phyloP scores from a whole-genome alignment of 768 basidiomycete genomes.

The Lactarius tabidus region DNA sequence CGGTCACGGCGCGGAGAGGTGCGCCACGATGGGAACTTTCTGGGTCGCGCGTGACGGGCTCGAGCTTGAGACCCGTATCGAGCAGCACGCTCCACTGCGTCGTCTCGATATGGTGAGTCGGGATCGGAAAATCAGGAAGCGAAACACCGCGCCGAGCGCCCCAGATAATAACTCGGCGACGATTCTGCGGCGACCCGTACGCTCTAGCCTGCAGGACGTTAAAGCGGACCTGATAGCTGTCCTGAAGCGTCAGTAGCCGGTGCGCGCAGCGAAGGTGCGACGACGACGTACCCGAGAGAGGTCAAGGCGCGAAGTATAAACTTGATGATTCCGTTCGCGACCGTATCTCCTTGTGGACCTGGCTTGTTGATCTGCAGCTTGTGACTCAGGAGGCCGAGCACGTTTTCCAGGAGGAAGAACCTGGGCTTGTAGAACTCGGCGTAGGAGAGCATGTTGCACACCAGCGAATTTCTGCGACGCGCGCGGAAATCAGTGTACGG shows the following conservation, averaged over 20 bases:
- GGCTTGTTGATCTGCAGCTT: constrained; percentile 40
- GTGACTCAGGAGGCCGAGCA: constrained; percentile 54
- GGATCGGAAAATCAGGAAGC: constrained; percentile 61
- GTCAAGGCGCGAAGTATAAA: constrained; percentile 57
- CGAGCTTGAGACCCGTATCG: constrained; percentile 15
- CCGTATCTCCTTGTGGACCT: constrained; percentile 33
- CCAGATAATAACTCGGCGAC: constrained; percentile 64
- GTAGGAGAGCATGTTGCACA: constrained; percentile 67
- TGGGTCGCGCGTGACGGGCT: constrained; percentile 8
- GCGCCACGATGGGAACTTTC: constrained; percentile 37
- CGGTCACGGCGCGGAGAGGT: constrained; percentile 54
- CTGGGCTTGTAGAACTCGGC: constrained; percentile 60
- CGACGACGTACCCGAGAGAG: constrained; percentile 54
- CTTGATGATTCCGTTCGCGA: constrained; percentile 60
- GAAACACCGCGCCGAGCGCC: constrained; percentile 54
- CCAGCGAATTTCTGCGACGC: constrained; percentile 49
- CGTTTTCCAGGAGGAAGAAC: constrained; percentile 73
- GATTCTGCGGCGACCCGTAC: constrained; percentile 69
- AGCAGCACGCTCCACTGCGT: constrained; percentile 15
- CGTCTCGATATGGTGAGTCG: constrained; percentile 49
- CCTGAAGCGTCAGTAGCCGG: not conserved
- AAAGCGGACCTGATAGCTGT: constrained; percentile 63
- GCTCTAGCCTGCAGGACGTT: constrained; percentile 65
- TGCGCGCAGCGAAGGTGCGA: not conserved
- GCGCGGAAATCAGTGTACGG: not conserved